Evolutionary conservation across 257 asterid species (phyloP), one percentile per base, ranked within the genome.

Genomic region (Verbena officinalis): DNA sequence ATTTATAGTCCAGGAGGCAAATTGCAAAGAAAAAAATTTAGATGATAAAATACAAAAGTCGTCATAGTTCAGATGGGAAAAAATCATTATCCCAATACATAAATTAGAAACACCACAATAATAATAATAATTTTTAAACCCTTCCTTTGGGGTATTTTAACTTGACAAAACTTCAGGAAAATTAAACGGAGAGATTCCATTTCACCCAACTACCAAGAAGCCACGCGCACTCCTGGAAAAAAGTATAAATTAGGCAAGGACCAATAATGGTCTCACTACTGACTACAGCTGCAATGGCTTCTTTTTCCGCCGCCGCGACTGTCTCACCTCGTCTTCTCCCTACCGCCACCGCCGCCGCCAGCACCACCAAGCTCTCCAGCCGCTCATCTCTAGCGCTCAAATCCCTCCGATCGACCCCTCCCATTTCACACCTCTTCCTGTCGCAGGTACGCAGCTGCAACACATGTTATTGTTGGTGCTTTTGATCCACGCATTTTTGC

Each of bases 381-480:
- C 76, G 81, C 39, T 59, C 82, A 57, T 40, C 84, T 42, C 55
- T 63, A 27, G 64, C 86, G 59, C 46, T 77, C 66, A 73, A 69
- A 55, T 71, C 79, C 70, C 77, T 89, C 79, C 82, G 82, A 71
- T 86, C 92, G 17, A 83, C 83, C 4, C 83, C 80, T 30, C 75
- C 71, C 63, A 58, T 82, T 77, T 73, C 91, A 23, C 75, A 22
- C 67, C 72, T 73, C 74, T 83, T 82, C 67, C 82, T 75, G 27
- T 76, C 81, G 9, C 89, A 80, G 92, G 96, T 81, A 62, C 21
- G 6, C 22, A 16, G 51, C 15, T 36, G 51, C 13, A 52, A 1
- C 33, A 17, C 58, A 15, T 44, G 7, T n/a, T n/a, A 44, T 5
- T 44, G 7, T 9, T 31, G 14, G 10, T 24, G 48, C 20, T 20